Base-by-base conservation (phyloP, 2,329 filamentous ascomycete genomes). In the Dactylellina sp. region DNA sequence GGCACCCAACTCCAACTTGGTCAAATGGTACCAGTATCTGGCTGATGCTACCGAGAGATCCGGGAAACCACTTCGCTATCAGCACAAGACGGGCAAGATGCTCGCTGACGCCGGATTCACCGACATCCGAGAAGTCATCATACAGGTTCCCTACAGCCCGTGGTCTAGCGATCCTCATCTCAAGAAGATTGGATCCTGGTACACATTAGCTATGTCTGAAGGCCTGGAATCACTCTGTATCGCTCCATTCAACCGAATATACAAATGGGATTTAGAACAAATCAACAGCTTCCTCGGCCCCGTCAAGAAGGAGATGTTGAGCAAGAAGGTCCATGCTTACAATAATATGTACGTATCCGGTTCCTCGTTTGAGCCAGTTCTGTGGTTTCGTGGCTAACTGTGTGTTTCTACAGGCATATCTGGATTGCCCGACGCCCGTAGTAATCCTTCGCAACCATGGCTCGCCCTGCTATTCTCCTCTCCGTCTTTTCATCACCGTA, bases 121-220 rank as follows among this genome's bases (percentile, higher is more conserved):
- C 39, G 89, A 97, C 72, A 88, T 97, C 77, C 86, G 86, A 75
- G 89, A 94, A 80, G 84, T 87, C 74, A 84, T 87, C 57, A 88
- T 91, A 75, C 85, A 85, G 68, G 83, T 94, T 37, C 91, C 92
- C 28, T 84, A 92, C 79, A 94, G 90, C 79, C 87, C 89, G 22
- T 94, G 91, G 90, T 86, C 87, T 70, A 80, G 83, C 24, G 87
- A 91, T 77, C 83, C 85, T 24, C 84, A 88, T 75, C 85, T 88
- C 77, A 89, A 88, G 75, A 86, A 89, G 47, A 85, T 93, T 60
- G 92, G 91, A 28, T 85, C 88, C 68, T 96, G 91, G 91, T 96
- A 96, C 82, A 93, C 94, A 79, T 83, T 94, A 22, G 89, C 88
- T 40, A 84, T 97, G 77, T 88, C 86, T 9, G 87, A 91, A 79